Evolutionary conservation across 176 grass and related monocot species (phyloP), one percentile per base, ranked within the genome.

Genomic region (Hsuehochloa calcarea): DNA sequence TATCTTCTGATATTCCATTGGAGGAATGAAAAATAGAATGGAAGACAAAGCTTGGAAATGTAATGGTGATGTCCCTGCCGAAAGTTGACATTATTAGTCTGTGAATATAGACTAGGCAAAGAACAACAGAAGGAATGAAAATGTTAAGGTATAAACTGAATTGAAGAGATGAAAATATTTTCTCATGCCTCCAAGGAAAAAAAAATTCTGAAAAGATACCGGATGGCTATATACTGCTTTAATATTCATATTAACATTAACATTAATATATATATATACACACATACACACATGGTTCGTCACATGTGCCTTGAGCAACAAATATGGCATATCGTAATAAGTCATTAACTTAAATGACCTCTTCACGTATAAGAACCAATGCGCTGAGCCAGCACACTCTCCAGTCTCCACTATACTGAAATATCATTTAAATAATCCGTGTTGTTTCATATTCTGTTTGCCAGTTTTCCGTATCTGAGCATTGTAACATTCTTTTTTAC

Each of bases 41-140:
- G 80, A 92, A 92, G 25, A 92, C 90, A 84, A 92, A 92, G 75
- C 80, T 92, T 64, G 90, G 90, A 86, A 92, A 92, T 29, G 90
- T 92, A 6, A 87, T 92, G 20, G 90, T 92, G 45, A 92, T 89
- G 68, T 92, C 90, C 87, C 90, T 92, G 68, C 58, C 31, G 1
- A 80, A 45, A 49, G 25, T 74, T 80, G 4, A 23, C 10, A 68
- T 26, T 3, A 84, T 87, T 67, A 91, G 80, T 63, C 5, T 1
- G 34, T 22, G 23, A 65, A 77, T 49, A 14, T 70, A 58, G n/a
- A 71, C 5, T 46, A 81, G 52, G 27, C 45, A 20, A 55, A 86
- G 8, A 83, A 46, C 31, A 79, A 15, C 0, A 22, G 0, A 68
- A 58, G 15, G 23, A 40, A 74, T 54, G 0, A 1, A 66, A 26